These are phyloP conservation scores for Botrytis hyacinthi DNA, from an alignment of 2,329 filamentous ascomycete species.

Conservation along the genomic window DNA sequence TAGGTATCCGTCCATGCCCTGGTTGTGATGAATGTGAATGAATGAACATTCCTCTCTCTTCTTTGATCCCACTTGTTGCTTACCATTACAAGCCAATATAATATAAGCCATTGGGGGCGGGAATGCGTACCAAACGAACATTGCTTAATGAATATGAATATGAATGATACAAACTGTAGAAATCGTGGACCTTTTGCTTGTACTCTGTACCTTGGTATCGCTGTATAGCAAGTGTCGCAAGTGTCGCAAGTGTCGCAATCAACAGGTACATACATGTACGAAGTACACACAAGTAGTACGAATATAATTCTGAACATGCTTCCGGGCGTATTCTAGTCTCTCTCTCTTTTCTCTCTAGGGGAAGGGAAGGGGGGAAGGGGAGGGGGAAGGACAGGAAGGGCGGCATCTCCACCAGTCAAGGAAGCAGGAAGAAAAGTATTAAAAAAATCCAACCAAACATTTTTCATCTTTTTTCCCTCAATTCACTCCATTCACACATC, in stretches of 20 bases:
- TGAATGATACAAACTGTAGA: background rate
- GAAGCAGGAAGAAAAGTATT: background rate
- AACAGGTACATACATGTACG: background rate
- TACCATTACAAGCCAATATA: background rate
- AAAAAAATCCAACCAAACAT: background rate
- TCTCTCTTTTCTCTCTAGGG: background rate
- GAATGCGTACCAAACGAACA: background rate
- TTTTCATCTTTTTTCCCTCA: background rate
- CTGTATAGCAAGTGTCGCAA: background rate
- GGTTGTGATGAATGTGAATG: background rate
- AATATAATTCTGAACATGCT: background rate
- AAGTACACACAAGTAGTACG: background rate
- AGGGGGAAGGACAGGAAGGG: background rate
- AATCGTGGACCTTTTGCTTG: background rate
- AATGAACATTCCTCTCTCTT: slow-evolving; percentile 5
- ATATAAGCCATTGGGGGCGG: background rate
- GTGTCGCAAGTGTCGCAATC: background rate
- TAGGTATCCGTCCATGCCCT: too few relatives aligned
- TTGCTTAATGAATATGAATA: background rate
- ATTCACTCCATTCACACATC: background rate
- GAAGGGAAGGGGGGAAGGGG: background rate
- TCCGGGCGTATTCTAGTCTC: slow-evolving; percentile 1
- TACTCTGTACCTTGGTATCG: background rate
- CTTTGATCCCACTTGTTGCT: background rate
- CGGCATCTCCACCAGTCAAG: slow-evolving; percentile 4